These are phyloP conservation scores for Endothia cerciana DNA, from an alignment of 2,329 filamentous ascomycete genomes.

Conservation along the genomic window DNA sequence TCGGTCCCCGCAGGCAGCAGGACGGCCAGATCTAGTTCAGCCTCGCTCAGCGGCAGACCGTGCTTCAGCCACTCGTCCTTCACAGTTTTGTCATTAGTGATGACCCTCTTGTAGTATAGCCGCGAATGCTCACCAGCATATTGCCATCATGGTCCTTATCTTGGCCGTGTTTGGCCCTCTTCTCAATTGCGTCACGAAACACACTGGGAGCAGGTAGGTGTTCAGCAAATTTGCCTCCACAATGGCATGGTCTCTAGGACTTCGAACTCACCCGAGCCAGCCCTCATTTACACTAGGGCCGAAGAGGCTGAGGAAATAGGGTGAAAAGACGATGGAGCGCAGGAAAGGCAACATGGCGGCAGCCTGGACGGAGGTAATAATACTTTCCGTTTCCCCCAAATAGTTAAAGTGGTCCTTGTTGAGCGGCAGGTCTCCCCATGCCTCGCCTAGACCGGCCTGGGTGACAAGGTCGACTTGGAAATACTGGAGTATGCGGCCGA, in stretches of 20 bases:
- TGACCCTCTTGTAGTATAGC: background rate
- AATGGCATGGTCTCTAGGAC: background rate
- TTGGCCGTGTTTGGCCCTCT: background rate
- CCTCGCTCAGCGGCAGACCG: background rate
- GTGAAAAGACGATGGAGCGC: conserved; percentile 10
- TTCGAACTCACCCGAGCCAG: background rate
- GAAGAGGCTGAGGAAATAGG: conserved; percentile 4
- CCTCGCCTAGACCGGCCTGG: conserved; percentile 18
- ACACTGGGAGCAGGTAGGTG: background rate
- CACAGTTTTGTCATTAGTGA: background rate
- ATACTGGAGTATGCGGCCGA: conserved; percentile 20
- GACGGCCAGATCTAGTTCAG: conserved; percentile 16
- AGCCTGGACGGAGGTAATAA: conserved; percentile 10
- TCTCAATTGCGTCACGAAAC: background rate
- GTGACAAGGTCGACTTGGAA: conserved; percentile 27
- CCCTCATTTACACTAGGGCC: conserved; percentile 21
- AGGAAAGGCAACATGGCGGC: conserved; percentile 9
- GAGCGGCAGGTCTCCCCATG: conserved; percentile 24
- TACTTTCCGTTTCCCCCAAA: background rate
- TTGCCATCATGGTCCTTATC: background rate
- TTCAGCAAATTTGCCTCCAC: conserved; percentile 23
- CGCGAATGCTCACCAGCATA: conserved; percentile 10
- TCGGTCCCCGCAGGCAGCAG: conserved; percentile 50
- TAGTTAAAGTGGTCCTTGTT: conserved; percentile 23
- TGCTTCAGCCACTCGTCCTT: conserved; percentile 21